Conservation (phyloP, 768 basidiomycete species). For the Kwoniella europaea region DNA sequence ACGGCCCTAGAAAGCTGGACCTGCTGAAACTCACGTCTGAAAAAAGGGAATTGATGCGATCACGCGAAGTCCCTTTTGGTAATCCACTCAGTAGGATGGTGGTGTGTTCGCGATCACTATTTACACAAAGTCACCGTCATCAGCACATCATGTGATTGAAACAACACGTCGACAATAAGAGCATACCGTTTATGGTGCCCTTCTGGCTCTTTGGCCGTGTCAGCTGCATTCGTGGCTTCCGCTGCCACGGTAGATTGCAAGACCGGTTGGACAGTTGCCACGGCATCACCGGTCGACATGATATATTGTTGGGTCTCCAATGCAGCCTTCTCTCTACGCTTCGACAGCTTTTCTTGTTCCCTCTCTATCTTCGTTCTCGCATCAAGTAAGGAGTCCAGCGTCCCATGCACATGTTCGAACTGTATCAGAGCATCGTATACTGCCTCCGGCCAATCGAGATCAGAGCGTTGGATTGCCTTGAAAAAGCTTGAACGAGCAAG, state of each 20-base stretch:
- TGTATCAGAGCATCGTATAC: constrained; percentile 86
- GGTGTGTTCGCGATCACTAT: constrained; percentile 90
- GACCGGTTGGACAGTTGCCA: not conserved
- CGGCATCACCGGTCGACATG: not conserved
- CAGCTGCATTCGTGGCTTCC: too few species aligned
- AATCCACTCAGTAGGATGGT: constrained; percentile 86
- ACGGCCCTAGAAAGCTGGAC: too few species aligned
- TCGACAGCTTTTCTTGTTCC: constrained; percentile 56
- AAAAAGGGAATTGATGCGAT: constrained; percentile 75
- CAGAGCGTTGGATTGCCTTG: constrained; percentile 69
- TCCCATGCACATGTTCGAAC: constrained; percentile 86
- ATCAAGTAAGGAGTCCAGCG: constrained; percentile 62
- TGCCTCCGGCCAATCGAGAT: constrained; percentile 91
- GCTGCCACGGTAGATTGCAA: not conserved
- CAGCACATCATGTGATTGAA: not conserved
- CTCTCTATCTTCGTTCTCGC: constrained; percentile 30
- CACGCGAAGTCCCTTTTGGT: constrained; percentile 65
- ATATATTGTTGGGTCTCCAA: constrained; percentile 18
- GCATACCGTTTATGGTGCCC: too few species aligned
- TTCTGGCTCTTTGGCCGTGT: too few species aligned
- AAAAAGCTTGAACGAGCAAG: constrained; percentile 71
- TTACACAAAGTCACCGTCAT: not conserved
- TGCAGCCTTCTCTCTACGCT: constrained; percentile 37
- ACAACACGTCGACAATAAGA: too few species aligned
- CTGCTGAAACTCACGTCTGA: constrained; percentile 71